phyloP scores from a whole-genome alignment of 2,329 filamentous ascomycete genomes.

The Aureobasidium vineae region DNA sequence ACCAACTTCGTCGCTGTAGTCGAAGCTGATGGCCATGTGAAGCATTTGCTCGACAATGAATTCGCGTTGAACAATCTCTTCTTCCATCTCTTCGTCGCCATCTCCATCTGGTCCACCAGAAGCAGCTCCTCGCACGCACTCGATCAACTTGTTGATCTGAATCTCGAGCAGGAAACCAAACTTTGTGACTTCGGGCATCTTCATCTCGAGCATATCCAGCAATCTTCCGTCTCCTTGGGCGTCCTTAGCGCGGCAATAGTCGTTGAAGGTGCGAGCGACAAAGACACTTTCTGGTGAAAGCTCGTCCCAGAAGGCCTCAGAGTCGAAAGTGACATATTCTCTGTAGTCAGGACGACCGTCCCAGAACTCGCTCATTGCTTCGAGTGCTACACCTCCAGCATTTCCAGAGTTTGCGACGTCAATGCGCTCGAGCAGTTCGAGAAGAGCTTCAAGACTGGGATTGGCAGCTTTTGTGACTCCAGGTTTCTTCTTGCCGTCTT shows the following conservation, averaged over 20 bases:
- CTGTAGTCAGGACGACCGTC: conserved; percentile 82
- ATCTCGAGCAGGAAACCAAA: conserved; percentile 83
- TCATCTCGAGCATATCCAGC: conserved; percentile 78
- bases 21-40: conserved; percentile 84
- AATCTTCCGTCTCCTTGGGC: conserved; percentile 61
- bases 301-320: conserved; percentile 73
- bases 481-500: conserved; percentile 52
- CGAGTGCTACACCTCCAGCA: conserved; percentile 84
- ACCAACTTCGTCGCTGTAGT: conserved; percentile 97
- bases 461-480: conserved; percentile 50
- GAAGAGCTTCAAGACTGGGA: conserved; percentile 75
- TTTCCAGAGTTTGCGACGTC: conserved; percentile 88
- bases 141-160: conserved; percentile 68
- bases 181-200: conserved; percentile 90
- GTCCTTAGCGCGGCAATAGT: conserved; percentile 68
- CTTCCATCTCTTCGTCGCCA: conserved; percentile 65
- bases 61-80: conserved; percentile 84
- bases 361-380: conserved; percentile 97
- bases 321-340: conserved; percentile 66
- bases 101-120: conserved; percentile 48
- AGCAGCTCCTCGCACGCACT: conserved; percentile 58
- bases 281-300: conserved; percentile 84
- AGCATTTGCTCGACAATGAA: conserved; percentile 95
- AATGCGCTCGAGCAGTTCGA: conserved; percentile 90
- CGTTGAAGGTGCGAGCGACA: conserved; percentile 87